Evolutionary conservation across 1,284 basidiomycete species (phyloP).

Genomic region (Rhodotorula sp.): DNA sequence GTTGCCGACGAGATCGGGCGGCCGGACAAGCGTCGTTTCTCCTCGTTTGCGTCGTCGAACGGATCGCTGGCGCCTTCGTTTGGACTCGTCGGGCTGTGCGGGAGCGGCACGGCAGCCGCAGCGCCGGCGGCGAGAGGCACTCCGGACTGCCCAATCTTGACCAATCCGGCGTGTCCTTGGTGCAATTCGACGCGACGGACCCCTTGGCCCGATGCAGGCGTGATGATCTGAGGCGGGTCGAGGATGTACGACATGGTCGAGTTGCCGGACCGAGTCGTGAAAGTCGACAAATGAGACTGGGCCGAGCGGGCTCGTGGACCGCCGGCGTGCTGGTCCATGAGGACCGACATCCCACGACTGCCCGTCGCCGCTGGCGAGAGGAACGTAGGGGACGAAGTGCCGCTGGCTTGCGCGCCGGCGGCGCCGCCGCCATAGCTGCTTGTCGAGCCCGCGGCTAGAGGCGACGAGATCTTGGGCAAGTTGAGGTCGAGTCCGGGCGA

Average conservation of each 20-base stretch:
- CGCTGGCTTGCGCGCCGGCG: not conserved
- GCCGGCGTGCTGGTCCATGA: conserved; percentile 13
- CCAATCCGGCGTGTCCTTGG: conserved; percentile 34
- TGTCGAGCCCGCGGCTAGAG: conserved; percentile 14
- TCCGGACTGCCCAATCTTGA: conserved; percentile 16
- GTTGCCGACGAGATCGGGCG: conserved; percentile 16
- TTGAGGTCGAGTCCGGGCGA: conserved; percentile 44
- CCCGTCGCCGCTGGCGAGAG: conserved; percentile 8
- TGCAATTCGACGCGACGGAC: conserved; percentile 36
- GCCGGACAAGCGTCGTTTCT: conserved; percentile 1
- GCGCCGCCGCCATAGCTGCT: conserved; percentile 14
- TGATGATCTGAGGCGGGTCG: conserved; percentile 46
- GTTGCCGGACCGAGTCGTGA: conserved; percentile 30
- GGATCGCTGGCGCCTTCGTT: conserved; percentile 12
- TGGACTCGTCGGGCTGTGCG: conserved; percentile 4
- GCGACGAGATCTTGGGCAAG: conserved; percentile 36
- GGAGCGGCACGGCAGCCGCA: conserved; percentile 4
- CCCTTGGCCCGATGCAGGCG: conserved; percentile 35
- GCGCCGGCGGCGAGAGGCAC: not conserved
- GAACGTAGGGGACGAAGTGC: conserved; percentile 1
- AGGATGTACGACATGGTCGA: conserved; percentile 46
- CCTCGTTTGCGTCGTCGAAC: conserved; percentile 27
- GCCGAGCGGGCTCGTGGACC: conserved; percentile 20
- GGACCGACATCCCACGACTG: conserved; percentile 25
- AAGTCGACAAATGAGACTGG: conserved; percentile 35